Conservation (phyloP, 2,329 filamentous ascomycete species). For the Phyllosticta citrichinensis region DNA sequence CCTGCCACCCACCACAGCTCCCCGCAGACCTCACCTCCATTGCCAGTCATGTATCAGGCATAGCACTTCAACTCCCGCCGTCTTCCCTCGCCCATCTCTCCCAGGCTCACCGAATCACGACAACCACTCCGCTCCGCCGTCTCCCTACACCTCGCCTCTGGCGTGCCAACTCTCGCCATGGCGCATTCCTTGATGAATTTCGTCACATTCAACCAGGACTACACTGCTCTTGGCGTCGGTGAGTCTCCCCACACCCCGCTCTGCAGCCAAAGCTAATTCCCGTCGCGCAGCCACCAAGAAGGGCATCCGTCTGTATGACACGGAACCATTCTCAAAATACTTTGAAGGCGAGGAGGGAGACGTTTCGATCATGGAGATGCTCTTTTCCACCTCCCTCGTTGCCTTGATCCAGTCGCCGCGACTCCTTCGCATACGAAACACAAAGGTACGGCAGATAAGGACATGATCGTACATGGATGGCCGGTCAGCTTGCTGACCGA, state of each 20-base stretch:
- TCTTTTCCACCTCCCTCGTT: constrained; percentile 95
- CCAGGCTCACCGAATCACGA: background rate
- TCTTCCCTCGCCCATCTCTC: background rate
- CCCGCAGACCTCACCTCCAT: background rate
- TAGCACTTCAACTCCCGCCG: background rate
- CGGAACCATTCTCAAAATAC: constrained; percentile 89
- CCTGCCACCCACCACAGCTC: background rate
- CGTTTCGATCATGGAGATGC: constrained; percentile 94
- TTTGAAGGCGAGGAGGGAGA: constrained; percentile 93
- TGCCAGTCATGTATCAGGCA: background rate
- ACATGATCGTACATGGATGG: constrained; percentile 7
- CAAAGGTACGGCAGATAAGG: constrained; percentile 55
- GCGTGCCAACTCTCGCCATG: constrained; percentile 43
- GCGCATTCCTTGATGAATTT: constrained; percentile 64
- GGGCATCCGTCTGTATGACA: constrained; percentile 94
- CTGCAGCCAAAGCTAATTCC: constrained; percentile 12
- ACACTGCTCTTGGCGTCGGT: constrained; percentile 94
- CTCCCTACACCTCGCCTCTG: background rate
- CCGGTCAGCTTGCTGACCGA: constrained; percentile 5
- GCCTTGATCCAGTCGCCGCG: constrained; percentile 86
- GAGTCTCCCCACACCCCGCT: constrained; percentile 26
- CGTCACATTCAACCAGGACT: constrained; percentile 98
- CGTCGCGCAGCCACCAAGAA: constrained; percentile 63
- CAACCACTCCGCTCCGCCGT: background rate
- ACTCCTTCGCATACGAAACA: constrained; percentile 92